Conservation (phyloP, 192 early-diverging fungal genomes). For the Coemansia sp. region DNA sequence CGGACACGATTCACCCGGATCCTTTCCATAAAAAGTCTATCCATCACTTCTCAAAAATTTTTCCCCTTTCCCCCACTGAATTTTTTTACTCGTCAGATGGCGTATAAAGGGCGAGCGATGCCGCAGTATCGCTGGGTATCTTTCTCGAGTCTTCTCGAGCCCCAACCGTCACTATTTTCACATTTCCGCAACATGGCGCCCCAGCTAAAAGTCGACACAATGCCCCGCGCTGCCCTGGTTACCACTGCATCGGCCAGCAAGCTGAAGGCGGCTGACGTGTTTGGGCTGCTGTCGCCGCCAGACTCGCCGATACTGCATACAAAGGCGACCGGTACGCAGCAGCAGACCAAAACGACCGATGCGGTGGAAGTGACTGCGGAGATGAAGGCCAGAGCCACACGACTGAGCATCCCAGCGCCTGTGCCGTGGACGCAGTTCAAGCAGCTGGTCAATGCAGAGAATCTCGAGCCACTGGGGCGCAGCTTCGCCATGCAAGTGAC, state of each 20-base stretch:
- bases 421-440: slow-evolving; percentile 32
- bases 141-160: slow-evolving; percentile 1
- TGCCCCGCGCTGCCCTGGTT: not conserved
- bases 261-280: not conserved
- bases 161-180: not conserved
- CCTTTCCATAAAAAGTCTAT: not conserved
- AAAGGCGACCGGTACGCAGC: not conserved
- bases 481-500: slow-evolving; percentile 24
- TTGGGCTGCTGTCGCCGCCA: slow-evolving; percentile 33
- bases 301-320: slow-evolving; percentile 24
- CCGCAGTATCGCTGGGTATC: not conserved
- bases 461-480: slow-evolving; percentile 41
- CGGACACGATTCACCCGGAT: not conserved
- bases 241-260: not conserved
- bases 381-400: slow-evolving; percentile 4
- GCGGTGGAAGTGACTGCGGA: not conserved
- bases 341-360: not conserved
- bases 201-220: not conserved
- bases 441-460: slow-evolving; percentile 18
- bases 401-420: slow-evolving; percentile 11
- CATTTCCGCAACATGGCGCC: not conserved
- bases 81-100: not conserved
- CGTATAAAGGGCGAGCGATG: not conserved
- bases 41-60: slow-evolving; percentile 2
- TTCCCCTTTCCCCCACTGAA: not conserved